Evolutionary conservation across 2,329 filamentous ascomycete species (phyloP).

Genomic region (Ophioceras dolichostomum): DNA sequence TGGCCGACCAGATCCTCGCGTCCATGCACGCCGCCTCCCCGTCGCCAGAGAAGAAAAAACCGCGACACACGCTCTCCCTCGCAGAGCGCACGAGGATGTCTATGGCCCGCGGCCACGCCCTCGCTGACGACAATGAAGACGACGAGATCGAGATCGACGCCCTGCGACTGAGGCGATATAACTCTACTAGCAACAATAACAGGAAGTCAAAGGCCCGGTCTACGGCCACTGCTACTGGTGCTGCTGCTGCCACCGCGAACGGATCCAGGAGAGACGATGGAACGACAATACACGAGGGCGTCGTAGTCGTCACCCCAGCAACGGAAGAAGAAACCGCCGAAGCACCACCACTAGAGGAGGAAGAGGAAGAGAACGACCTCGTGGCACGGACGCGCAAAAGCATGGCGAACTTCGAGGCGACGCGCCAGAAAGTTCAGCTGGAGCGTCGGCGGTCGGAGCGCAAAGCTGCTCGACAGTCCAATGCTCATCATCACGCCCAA

Average conservation of each 20-base stretch:
- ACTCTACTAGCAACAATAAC: not conserved
- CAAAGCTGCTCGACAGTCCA: constrained; percentile 20
- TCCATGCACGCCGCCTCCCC: constrained; percentile 43
- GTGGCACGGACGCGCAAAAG: constrained; percentile 45
- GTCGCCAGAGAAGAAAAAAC: constrained; percentile 45
- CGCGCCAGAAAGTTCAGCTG: constrained; percentile 46
- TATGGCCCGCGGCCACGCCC: constrained; percentile 48
- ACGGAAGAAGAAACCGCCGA: too few relatives aligned
- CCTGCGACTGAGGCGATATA: not conserved
- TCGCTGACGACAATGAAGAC: constrained; percentile 10
- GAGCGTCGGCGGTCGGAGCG: constrained; percentile 39
- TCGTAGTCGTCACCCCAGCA: too few relatives aligned
- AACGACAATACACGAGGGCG: too few relatives aligned
- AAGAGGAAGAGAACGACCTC: constrained; percentile 33
- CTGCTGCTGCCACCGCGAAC: too few relatives aligned
- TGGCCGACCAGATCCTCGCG: constrained; percentile 43
- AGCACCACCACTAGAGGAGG: too few relatives aligned
- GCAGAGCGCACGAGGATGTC: constrained; percentile 72
- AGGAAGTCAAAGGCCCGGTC: too few relatives aligned
- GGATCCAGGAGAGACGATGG: too few relatives aligned
- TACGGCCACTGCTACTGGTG: too few relatives aligned
- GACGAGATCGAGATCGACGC: constrained; percentile 7
- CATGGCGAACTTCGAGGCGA: constrained; percentile 50
- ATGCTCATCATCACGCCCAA: constrained; percentile 16
- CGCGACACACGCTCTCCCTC: constrained; percentile 48